These are phyloP conservation scores for Penicillium cosmopolitanum DNA, from an alignment of 495 filamentous ascomycete species.

Conservation along the genomic window DNA sequence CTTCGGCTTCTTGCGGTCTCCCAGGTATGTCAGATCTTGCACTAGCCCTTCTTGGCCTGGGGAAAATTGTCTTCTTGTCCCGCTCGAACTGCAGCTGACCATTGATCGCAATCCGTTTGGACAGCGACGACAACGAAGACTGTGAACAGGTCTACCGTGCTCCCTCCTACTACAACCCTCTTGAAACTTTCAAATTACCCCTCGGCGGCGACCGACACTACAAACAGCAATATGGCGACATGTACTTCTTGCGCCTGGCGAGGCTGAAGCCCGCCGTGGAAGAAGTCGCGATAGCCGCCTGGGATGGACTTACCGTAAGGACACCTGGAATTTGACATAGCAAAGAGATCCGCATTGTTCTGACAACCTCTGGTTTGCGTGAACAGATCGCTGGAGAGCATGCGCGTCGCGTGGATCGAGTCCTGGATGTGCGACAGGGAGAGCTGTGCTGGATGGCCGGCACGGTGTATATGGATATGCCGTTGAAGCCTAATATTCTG, in stretches of 20 bases:
- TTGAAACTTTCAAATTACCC: constrained; percentile 71
- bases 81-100: constrained; percentile 23
- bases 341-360: neutral
- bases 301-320: constrained; percentile 69
- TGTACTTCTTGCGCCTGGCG: constrained; percentile 92
- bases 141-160: constrained; percentile 47
- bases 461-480: constrained; percentile 97
- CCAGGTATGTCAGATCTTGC: constrained; percentile 32
- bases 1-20: constrained; percentile 41
- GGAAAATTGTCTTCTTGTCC: neutral
- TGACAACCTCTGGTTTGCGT: neutral
- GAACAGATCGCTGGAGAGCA: constrained; percentile 73
- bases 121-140: constrained; percentile 47
- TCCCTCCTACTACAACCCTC: constrained; percentile 71
- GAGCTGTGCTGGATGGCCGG: constrained; percentile 94
- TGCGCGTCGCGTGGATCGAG: constrained; percentile 75
- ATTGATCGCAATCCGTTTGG: constrained; percentile 1
- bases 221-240: constrained; percentile 93
- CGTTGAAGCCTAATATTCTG: constrained; percentile 93
- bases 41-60: neutral
- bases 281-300: constrained; percentile 69
- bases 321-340: neutral
- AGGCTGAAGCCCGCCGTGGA: constrained; percentile 86
- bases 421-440: constrained; percentile 94
- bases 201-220: constrained; percentile 75